phyloP scores from a whole-genome alignment of 305 asterid genomes.

The Caryopteris hybrid region DNA sequence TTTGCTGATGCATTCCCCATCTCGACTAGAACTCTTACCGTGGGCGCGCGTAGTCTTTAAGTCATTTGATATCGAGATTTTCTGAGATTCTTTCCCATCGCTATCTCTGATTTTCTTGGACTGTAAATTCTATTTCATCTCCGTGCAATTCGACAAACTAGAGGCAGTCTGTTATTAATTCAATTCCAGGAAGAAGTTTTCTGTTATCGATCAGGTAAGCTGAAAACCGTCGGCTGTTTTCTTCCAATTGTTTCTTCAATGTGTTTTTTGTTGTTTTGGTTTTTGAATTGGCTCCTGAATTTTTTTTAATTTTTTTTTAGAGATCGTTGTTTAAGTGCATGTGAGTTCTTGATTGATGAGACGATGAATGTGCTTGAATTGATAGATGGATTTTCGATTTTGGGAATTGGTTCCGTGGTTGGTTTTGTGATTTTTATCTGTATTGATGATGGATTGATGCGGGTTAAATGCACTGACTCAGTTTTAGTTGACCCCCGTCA shows the following conservation, averaged over 20 bases:
- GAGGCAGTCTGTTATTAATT: not conserved
- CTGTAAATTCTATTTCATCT: not conserved
- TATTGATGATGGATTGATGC: not conserved
- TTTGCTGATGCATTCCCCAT: too few species aligned
- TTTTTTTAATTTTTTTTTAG: not conserved
- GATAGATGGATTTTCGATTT: conserved; percentile 2
- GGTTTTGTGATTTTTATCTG: not conserved
- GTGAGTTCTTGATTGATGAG: not conserved
- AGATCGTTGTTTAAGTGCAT: not conserved
- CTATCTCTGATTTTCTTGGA: not conserved
- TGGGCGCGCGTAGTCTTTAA: too few species aligned
- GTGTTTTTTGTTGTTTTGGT: not conserved
- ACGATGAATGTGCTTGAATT: conserved; percentile 4
- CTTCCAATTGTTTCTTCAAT: conserved; percentile 1
- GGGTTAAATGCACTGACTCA: conserved; percentile 5
- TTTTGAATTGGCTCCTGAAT: not conserved
- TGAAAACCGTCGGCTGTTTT: not conserved
- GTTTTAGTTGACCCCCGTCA: not conserved
- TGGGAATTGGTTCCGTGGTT: not conserved
- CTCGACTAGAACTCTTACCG: too few species aligned
- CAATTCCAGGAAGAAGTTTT: not conserved
- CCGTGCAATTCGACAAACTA: not conserved
- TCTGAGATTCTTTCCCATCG: conserved; percentile 7
- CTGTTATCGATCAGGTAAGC: conserved; percentile 14
- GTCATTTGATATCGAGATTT: not conserved